Base-by-base conservation (phyloP, 192 early-diverging fungal genomes). In the Dissophora ornata region DNA sequence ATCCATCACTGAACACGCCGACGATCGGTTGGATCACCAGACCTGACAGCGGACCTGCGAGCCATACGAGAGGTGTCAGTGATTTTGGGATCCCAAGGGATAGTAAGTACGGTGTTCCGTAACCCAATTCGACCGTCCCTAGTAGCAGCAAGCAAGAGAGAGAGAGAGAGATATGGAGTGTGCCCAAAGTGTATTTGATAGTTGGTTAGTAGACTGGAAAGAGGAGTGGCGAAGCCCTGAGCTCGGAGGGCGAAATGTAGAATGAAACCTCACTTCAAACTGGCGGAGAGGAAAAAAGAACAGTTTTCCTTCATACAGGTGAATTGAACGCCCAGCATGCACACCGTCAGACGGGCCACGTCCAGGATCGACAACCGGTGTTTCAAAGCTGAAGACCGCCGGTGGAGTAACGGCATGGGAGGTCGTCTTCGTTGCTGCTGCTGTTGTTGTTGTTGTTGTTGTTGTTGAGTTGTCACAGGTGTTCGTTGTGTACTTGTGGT, bases 1-100 rank as follows among this genome's bases (percentile, higher is more conserved):
- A 87, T 40, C 80, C 77, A 79, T 98, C 96, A 79, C 91, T 93
- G 45, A 94, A 86, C 4, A 89, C 90, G 11, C 96, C 96, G 12
- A 96, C 89, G 40, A 96, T 79, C 28, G 92, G 89, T 67, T 92
- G 91, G 16, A 92, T 80, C 34, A 88, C 57, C 15, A 92, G 73
- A 0, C 91, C 90, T 55, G 90, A 90, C 3, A 94, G 81, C 13
- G 93, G 93, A 7, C 93, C 93, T 1, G 91, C 91, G 19, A 95
- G 71, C 93, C 93, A 95, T 12, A 95, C 93, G 8, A 93, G 67
- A 0, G 91, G 86, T 0, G 90, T 88, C 42, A 91, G 48, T 22
- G 87, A 60, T 49, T 86, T 83, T 7, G 90, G 77, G 30, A 95
- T 67, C 13, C 87, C 87, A 18, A 95, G 84, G 3, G 84, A 83